phyloP scores from a whole-genome alignment of 441 rosid genomes.

The Lepidium campestre region DNA sequence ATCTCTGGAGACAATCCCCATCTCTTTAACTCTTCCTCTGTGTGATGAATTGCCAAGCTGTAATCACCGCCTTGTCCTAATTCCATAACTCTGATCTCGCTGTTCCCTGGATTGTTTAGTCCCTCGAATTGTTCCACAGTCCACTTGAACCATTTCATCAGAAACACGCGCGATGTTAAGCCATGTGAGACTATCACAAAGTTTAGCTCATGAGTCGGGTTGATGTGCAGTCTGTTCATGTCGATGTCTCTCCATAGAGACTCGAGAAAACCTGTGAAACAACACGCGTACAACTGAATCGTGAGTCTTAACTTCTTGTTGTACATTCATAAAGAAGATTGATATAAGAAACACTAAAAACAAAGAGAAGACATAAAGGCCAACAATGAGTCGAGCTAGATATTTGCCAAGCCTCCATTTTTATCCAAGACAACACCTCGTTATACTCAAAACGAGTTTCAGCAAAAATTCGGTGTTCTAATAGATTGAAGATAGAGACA shows the following conservation, averaged over 20 bases:
- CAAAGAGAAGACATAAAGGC: background rate
- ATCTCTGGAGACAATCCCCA: constrained; percentile 88
- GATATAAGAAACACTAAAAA: background rate
- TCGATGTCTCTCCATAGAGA: constrained; percentile 97
- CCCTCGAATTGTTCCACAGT: constrained; percentile 80
- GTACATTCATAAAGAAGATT: background rate
- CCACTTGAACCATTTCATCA: constrained; percentile 99
- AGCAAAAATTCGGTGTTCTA: background rate
- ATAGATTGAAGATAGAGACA: background rate
- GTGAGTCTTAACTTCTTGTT: background rate
- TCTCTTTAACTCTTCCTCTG: constrained; percentile 60
- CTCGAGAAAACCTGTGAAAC: constrained; percentile 74
- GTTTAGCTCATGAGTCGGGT: constrained; percentile 66
- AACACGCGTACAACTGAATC: background rate
- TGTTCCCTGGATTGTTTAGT: constrained; percentile 65
- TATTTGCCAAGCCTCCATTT: background rate
- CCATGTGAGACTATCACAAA: constrained; percentile 83
- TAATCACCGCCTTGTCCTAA: constrained; percentile 78
- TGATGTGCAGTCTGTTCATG: constrained; percentile 62
- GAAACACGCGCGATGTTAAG: constrained; percentile 77
- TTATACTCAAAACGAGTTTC: background rate
- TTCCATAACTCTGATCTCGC: constrained; percentile 77
- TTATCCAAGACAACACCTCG: background rate
- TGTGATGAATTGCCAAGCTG: constrained; percentile 81
- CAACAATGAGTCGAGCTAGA: background rate